Base-by-base conservation (phyloP, 352 stramenopile genomes). In the Phytophthora brassicae region DNA sequence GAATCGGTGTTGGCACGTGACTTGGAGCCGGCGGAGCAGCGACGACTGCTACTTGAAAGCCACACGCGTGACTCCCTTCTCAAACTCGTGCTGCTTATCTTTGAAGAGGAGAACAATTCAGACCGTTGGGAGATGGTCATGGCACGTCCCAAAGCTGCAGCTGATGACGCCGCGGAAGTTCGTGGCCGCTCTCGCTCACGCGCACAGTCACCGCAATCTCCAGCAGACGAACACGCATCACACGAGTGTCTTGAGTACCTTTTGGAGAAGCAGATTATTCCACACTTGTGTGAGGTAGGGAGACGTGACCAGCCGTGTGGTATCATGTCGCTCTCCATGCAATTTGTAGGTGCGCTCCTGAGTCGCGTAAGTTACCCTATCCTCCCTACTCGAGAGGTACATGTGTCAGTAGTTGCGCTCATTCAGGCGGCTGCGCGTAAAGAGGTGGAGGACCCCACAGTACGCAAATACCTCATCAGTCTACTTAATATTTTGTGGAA, bases 81-180 rank as follows among this genome's bases (percentile, higher is more conserved):
- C 42, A 92, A 91, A 72, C 74, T 95, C 47, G 86, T 95, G 66
- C 72, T 93, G 67, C 74, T 95, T 22, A 89, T 95, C 62, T 92
- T 88, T 66, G 81, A 84, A 23, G 86, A 95, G 52, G 86, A 95
- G 47, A 90, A 86, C 60, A 82, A 77, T 28, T 78, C 78, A 14
- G 84, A 95, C 56, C 76, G 75, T 11, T 69, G 84, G 51, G 83
- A 92, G 61, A 70, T 93, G 53, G 71, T 76, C 42, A 71, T 78
- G 31, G 73, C 74, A 9, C 64, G 59, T 33, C 59, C 73, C 26
- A 71, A 70, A 24, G 66, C 61, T 6, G 48, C 56, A 12, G 64
- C 58, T 11, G 64, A 66, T 20, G 51, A 69, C 45, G 45, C 59
- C 23, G 56, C 64, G 42, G 68, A 70, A 13, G 24, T 23, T 6